Base-by-base conservation (phyloP, 2,329 filamentous ascomycete genomes). In the Aureobasidium lini region DNA sequence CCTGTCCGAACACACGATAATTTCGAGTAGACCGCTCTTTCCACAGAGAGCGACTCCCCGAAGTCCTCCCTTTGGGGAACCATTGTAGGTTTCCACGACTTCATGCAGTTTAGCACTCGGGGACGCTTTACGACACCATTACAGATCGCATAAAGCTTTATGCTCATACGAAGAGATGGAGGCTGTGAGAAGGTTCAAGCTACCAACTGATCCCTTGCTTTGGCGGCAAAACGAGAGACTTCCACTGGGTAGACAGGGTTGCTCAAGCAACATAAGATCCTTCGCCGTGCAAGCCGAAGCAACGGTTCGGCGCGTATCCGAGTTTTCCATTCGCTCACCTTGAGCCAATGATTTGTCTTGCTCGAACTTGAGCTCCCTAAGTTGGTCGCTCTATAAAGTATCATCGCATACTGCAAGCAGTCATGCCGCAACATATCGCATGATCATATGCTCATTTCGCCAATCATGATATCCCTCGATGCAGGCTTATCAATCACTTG, bases 401-500 rank as follows among this genome's bases (percentile, higher is more conserved):
- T 13, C 13, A 31, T 43, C 16, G 39, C 39, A 43, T 44, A 9
- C 13, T 32, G 50, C 39, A 43, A 43, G 39, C 50, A 36, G 50
- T 54, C 50, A 44, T 43, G 39, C 39, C n/a, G 10, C 39, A 54
- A 6, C 23, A n/a, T 18, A 9, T 16, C 23, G 37, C 50, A 39
- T 40, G 13, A 36, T 15, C 31, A 43, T 16, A 43, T 15, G 16
- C 23, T 8, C 5, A 13, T 13, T 16, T 9, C 23, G 32, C 39
- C 37, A 34, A 10, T 43, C 39, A 11, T 11, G 10, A 43, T 23
- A 28, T 15, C 29, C 40, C 10, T 42, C 10, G 10, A 50, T 43
- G 36, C 49, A 52, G 8, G 36, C 49, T 50, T 39, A 50, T 28
- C 47, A 39, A 50, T 50, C 47, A 18, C 48, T 39, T 39, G 49